These are phyloP conservation scores for Penicillium longicatenatum DNA, from an alignment of 495 filamentous ascomycete genomes.

Conservation along the genomic window DNA sequence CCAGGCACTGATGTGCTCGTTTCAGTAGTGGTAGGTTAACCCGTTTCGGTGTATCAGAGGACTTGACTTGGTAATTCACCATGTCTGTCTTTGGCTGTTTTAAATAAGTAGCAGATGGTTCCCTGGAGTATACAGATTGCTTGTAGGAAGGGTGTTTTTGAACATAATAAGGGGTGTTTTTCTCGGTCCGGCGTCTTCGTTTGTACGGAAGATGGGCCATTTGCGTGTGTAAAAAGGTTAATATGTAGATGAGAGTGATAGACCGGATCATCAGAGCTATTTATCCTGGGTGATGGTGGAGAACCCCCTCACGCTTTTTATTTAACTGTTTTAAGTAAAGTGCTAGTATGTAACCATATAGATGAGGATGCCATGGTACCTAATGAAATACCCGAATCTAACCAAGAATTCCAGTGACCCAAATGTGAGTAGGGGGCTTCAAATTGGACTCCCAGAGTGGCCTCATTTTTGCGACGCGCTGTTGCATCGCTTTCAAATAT, in stretches of 20 bases:
- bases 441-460: no score
- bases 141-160: background rate
- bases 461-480: no score
- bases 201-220: background rate
- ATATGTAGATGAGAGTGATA: background rate
- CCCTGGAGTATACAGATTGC: background rate
- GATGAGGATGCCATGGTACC: no score
- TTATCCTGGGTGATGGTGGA: background rate
- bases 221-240: background rate
- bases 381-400: no score
- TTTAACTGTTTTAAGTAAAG: no score
- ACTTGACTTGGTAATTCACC: background rate
- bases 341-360: no score
- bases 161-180: background rate
- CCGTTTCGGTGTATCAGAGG: background rate
- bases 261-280: background rate
- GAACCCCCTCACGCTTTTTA: no score
- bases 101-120: background rate
- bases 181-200: background rate
- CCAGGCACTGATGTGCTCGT: background rate
- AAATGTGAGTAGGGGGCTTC: no score
- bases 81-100: background rate
- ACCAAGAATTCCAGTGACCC: no score
- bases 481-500: no score
- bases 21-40: background rate